Percentiles rank a stretch among this genome's conserved stretches.
These are phyloP conservation scores for Boletales sp. DNA, from an alignment of 768 basidiomycete species.

Conservation along the genomic window DNA sequence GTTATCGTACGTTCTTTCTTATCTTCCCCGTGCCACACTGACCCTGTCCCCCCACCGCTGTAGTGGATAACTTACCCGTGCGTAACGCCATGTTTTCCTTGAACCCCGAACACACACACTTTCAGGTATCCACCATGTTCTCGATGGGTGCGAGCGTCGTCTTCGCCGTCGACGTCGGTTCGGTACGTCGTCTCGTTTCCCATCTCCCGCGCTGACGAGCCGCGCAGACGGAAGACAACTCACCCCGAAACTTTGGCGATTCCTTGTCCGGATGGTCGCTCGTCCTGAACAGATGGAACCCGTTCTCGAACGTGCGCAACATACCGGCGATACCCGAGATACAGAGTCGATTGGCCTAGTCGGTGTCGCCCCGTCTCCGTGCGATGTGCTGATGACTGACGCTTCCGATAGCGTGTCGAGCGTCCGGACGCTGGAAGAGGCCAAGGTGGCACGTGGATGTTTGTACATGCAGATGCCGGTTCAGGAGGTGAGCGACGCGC, in stretches of 20 bases:
- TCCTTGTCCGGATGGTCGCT: constrained; percentile 97
- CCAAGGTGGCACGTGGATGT: constrained; percentile 85
- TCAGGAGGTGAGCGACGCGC: constrained; percentile 66
- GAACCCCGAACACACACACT: not conserved
- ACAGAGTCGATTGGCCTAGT: constrained; percentile 94
- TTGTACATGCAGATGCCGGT: constrained; percentile 95
- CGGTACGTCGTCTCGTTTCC: constrained; percentile 61
- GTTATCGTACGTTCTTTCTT: constrained; percentile 61
- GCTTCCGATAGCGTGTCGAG: constrained; percentile 76
- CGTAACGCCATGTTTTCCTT: constrained; percentile 13
- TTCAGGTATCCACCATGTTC: constrained; percentile 85
- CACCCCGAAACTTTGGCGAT: constrained; percentile 92
- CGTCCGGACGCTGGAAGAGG: constrained; percentile 91
- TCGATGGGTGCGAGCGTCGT: constrained; percentile 87
- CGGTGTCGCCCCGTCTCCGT: constrained; percentile 30
- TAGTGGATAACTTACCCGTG: constrained; percentile 89
- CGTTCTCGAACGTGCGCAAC: constrained; percentile 71
- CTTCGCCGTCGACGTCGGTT: constrained; percentile 91
- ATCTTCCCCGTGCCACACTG: constrained; percentile 2
- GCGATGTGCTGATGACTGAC: not conserved
- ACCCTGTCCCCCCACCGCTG: constrained; percentile 1
- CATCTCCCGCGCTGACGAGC: too few species aligned
- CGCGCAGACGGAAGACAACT: constrained; percentile 94
- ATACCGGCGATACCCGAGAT: constrained; percentile 92
- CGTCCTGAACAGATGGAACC: constrained; percentile 89